Percentiles rank a stretch among this genome's conserved stretches.
These are phyloP conservation scores for Mycena venus DNA, from an alignment of 768 basidiomycete species.

Conservation along the genomic window DNA sequence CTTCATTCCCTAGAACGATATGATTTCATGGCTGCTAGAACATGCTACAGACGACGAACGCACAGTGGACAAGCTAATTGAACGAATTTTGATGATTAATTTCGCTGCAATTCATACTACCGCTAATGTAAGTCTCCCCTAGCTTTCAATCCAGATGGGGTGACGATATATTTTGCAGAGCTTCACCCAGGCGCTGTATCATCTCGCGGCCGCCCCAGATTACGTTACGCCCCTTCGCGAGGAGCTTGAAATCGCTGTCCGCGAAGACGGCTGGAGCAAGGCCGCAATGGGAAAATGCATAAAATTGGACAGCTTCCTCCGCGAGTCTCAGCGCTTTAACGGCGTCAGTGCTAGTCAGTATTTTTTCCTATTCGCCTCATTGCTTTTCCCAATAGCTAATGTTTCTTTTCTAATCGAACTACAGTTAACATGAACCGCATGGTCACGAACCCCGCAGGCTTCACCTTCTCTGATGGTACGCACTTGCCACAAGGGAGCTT, in stretches of 20 bases:
- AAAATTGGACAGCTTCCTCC: constrained; percentile 57
- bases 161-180: constrained; percentile 37
- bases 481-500: constrained; percentile 49
- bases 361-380: neutral
- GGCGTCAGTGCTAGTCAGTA: constrained; percentile 47
- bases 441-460: constrained; percentile 41
- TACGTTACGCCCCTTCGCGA: constrained; percentile 49
- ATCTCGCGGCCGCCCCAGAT: constrained; percentile 48
- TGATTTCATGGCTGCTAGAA: constrained; percentile 59
- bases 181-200: constrained; percentile 50
- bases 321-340: constrained; percentile 52
- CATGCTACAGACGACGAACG: constrained; percentile 45
- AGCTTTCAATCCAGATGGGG: neutral
- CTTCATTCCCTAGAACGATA: constrained; percentile 48
- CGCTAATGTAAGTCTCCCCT: constrained; percentile 35
- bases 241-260: constrained; percentile 52
- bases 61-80: constrained; percentile 39
- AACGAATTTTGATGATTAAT: constrained; percentile 51
- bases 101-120: constrained; percentile 55
- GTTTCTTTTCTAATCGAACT: neutral
- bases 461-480: constrained; percentile 55
- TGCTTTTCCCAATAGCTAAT: neutral
- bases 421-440: constrained; percentile 47
- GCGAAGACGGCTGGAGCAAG: constrained; percentile 48
- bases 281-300: constrained; percentile 47